Percentiles rank a stretch among this genome's conserved stretches.
Conservation (phyloP, 345 rosid genomes). For the Arabidopsis thaliana region DNA sequence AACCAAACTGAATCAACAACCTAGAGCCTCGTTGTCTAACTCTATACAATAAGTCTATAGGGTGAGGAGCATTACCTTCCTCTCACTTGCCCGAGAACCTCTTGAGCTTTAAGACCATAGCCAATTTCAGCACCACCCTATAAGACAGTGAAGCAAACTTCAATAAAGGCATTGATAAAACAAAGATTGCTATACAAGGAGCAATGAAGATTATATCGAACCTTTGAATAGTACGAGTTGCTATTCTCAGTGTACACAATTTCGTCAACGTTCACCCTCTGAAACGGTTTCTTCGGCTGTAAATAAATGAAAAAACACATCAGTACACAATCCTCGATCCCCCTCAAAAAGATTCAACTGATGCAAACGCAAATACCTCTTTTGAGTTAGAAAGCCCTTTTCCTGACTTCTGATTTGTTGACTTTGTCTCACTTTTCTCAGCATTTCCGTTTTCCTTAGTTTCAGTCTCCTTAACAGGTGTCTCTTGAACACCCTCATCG, state of each 20-base stretch:
- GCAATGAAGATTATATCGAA: slow-evolving; percentile 19
- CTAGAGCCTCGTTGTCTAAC: neutral
- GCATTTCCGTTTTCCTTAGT: slow-evolving; percentile 46
- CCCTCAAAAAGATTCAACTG: neutral
- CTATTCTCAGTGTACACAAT: slow-evolving; percentile 68
- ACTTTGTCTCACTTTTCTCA: slow-evolving; percentile 51
- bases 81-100: slow-evolving; percentile 89
- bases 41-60: neutral
- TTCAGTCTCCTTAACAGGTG: slow-evolving; percentile 46
- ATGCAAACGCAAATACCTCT: slow-evolving; percentile 52
- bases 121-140: slow-evolving; percentile 87
- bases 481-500: slow-evolving; percentile 34
- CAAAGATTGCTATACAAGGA: slow-evolving; percentile 7
- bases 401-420: slow-evolving; percentile 44
- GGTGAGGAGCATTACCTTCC: slow-evolving; percentile 67
- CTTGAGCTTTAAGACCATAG: slow-evolving; percentile 96
- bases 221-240: slow-evolving; percentile 98
- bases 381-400: slow-evolving; percentile 63
- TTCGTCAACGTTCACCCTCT: slow-evolving; percentile 80
- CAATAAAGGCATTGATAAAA: neutral
- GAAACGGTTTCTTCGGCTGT: slow-evolving; percentile 83
- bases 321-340: slow-evolving; percentile 25
- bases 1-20: neutral
- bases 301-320: slow-evolving; percentile 18
- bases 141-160: slow-evolving; percentile 18